These are phyloP conservation scores for Pseudofabraea citricarpa DNA, from an alignment of 2,329 filamentous ascomycete genomes.

Conservation along the genomic window DNA sequence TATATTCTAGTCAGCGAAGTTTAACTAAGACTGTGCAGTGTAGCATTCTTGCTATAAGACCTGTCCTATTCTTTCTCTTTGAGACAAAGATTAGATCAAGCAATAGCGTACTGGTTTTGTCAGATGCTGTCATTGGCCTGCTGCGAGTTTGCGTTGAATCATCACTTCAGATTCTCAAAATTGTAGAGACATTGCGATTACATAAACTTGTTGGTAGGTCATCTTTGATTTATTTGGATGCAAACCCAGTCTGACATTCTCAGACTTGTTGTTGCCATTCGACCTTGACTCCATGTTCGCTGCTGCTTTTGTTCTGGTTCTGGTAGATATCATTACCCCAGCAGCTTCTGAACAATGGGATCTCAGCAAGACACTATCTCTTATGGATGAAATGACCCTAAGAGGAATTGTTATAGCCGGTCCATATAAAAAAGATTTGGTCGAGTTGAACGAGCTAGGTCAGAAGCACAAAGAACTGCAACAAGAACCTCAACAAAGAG, in stretches of 20 bases:
- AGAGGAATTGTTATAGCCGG: constrained; percentile 1
- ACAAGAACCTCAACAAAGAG: background rate
- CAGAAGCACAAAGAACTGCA: background rate
- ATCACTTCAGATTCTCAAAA: background rate
- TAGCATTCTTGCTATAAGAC: constrained; percentile 1
- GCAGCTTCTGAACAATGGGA: constrained; percentile 1
- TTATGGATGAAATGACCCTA: constrained; percentile 1
- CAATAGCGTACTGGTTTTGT: background rate
- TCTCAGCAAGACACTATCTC: background rate
- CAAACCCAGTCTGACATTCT: background rate
- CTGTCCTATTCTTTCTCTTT: background rate
- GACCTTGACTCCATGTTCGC: constrained; percentile 1
- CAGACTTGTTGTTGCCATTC: background rate
- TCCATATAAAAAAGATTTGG: background rate
- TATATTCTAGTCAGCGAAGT: background rate
- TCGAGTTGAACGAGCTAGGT: background rate
- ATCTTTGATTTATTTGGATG: background rate
- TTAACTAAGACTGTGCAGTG: background rate
- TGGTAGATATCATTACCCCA: background rate
- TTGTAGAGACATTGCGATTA: background rate
- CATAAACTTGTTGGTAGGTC: constrained; percentile 1
- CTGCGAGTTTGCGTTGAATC: background rate
- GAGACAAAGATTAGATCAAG: background rate
- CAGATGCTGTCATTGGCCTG: constrained; percentile 1
- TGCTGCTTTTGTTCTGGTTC: background rate